Conservation (phyloP, 345 rosid species). For the Eucalyptus paniculata region DNA sequence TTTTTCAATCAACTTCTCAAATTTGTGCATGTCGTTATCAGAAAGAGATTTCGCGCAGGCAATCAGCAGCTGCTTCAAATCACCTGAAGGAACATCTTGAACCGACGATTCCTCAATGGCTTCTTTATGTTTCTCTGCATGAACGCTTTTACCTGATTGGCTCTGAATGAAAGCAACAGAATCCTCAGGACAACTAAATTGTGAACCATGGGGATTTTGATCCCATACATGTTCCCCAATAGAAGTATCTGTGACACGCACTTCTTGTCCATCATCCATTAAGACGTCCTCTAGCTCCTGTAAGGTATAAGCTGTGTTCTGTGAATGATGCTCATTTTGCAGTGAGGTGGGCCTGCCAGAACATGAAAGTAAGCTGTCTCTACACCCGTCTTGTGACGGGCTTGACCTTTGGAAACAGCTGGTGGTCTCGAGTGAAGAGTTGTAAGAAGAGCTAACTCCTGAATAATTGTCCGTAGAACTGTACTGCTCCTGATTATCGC, state of each 20-base stretch:
- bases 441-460: conserved; percentile 25
- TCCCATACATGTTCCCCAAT: not conserved
- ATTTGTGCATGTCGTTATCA: conserved; percentile 24
- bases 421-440: conserved; percentile 34
- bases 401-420: conserved; percentile 4
- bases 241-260: not conserved
- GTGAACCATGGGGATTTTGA: not conserved
- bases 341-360: not conserved
- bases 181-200: not conserved
- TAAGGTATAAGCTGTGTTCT: conserved; percentile 14
- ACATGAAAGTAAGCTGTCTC: not conserved
- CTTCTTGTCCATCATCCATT: not conserved
- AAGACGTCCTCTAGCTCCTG: conserved; percentile 39
- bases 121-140: conserved; percentile 14
- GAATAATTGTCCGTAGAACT: conserved; percentile 38
- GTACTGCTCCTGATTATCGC: conserved; percentile 39
- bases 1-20: conserved; percentile 30
- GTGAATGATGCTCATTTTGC: conserved; percentile 17
- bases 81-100: conserved; percentile 15
- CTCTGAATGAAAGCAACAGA: conserved; percentile 10
- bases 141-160: conserved; percentile 11
- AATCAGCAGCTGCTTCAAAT: conserved; percentile 46
- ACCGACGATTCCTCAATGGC: conserved; percentile 1
- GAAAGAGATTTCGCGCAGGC: conserved; percentile 47
- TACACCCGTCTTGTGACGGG: conserved; percentile 10